Base-by-base conservation (phyloP, 805 yeast genomes). In the Monosporozyma servazzii region DNA sequence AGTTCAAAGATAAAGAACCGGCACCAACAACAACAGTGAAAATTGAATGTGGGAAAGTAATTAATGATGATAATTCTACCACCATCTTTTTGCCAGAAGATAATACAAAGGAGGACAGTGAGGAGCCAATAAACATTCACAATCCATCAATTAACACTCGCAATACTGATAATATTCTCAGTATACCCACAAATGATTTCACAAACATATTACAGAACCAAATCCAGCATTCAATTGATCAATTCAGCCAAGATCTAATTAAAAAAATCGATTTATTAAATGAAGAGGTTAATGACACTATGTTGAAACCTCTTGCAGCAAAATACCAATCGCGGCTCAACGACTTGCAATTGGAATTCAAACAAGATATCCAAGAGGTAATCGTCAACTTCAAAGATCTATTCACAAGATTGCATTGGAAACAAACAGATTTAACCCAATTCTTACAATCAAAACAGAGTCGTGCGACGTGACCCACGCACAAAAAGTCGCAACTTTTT, bases 341-440 rank as follows among this genome's bases (percentile, higher is more conserved):
- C 11, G 66, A 68, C 3, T 53, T 72, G 36, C 70, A 67, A 53
- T 51, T 33, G 2, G 66, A 62, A 27, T 72, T 71, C 51, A 65
- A 67, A 33, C 60, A 54, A 39, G 75, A 72, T 52, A 68, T 71
- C n/a, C 64, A 65, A 43, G 67, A 70, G 37, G 68, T 72, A 63
- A 55, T 68, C 41, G 59, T 55, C 1, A 69, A 69, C 45, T 60
- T 71, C 30, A 56, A 60, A 2, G 74, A 70, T 37, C 41, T 37
- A 20, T 18, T 37, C 23, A 11, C 41, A 7, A 37, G 23, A 37
- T 37, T 37, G 23, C 41, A 37, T 37, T 37, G 41, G 41, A 37
- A 37, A 17, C 23, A 37, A 37, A 17, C 9, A 9, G 41, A 37
- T 37, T 18, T 37, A 18, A 9, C 8, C 8, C 41, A 37, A 18